Conservation (phyloP, 352 stramenopile species). For the Globisporangium apiculatum region DNA sequence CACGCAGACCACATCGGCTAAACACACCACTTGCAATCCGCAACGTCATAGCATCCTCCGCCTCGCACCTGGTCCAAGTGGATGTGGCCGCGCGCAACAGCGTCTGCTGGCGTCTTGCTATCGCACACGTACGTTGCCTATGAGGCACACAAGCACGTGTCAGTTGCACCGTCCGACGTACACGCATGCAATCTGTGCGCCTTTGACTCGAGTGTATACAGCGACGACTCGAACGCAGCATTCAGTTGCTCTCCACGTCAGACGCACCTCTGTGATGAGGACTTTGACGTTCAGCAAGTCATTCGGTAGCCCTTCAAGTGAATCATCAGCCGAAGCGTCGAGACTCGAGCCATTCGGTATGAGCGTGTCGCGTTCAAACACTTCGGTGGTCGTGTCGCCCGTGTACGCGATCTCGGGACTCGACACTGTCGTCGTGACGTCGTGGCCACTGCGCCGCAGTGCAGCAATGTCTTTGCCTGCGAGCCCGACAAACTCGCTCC, state of each 20-base stretch:
- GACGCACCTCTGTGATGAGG: constrained; percentile 73
- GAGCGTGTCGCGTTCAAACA: constrained; percentile 25
- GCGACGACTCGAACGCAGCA: too few species aligned
- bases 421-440: constrained; percentile 27
- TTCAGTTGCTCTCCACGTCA: not conserved
- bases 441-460: constrained; percentile 30
- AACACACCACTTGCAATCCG: not conserved
- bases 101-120: constrained; percentile 35
- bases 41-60: not conserved
- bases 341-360: not conserved
- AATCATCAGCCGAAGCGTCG: not conserved
- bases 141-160: not conserved
- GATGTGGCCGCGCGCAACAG: constrained; percentile 51
- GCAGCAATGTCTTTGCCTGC: constrained; percentile 37
- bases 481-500: constrained; percentile 36
- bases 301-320: not conserved
- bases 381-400: constrained; percentile 63
- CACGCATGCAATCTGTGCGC: too few species aligned
- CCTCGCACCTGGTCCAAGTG: constrained; percentile 61
- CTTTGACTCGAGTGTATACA: too few species aligned
- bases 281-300: constrained; percentile 62
- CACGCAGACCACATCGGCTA: not conserved
- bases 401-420: constrained; percentile 76
- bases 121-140: constrained; percentile 66
- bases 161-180: too few species aligned